Evolutionary conservation across 2,329 filamentous ascomycete species (phyloP), one percentile per base, ranked within the genome.

Genomic region (Trichoderma sp.): DNA sequence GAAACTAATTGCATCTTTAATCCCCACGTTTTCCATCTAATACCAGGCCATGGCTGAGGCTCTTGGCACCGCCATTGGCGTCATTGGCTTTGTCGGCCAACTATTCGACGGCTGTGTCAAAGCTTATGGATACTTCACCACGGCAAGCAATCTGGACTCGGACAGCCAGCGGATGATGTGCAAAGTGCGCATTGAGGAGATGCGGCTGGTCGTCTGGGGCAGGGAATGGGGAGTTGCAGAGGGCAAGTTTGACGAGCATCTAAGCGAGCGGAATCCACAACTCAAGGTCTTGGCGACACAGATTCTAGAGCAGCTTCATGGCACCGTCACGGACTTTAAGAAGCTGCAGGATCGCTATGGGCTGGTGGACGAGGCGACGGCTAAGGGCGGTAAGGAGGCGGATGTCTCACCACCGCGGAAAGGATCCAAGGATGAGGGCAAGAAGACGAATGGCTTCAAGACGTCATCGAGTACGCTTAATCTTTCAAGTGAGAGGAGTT

Each of bases 101-200:
- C 80, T 85, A 64, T 85, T 85, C 68, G 81, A 84, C 73, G 83
- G 83, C 34, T 85, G 84, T 77, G 79, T 85, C 71, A 83, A 82
- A 71, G 83, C 83, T 11, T 85, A 85, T 74, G 76, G 79, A 32
- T 81, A 83, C 79, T 85, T 85, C 76, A 81, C 82, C 17, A 77
- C 80, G 17, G 84, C 84, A 1, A 75, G 78, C 53, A 80, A 84
- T 61, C 77, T 85, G n/a, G 83, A 84, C 71, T 76, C 76, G 26
- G 83, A 85, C 75, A 80, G 79, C 72, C 81, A 84, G 75, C 80
- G 81, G 50, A 77, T 85, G 36, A 76, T 84, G 57, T 85, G 84
- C 78, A 85, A 85, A 75, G 82, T 85, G 69, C 81, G 83, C 65
- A 85, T 85, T 75, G 84, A 85, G 77, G 84, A 85, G 80, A 85